Evolutionary conservation across 2,329 filamentous ascomycete genomes (phyloP), one percentile per base, ranked within the genome.

Genomic region (Pseudogymnoascus sp.): DNA sequence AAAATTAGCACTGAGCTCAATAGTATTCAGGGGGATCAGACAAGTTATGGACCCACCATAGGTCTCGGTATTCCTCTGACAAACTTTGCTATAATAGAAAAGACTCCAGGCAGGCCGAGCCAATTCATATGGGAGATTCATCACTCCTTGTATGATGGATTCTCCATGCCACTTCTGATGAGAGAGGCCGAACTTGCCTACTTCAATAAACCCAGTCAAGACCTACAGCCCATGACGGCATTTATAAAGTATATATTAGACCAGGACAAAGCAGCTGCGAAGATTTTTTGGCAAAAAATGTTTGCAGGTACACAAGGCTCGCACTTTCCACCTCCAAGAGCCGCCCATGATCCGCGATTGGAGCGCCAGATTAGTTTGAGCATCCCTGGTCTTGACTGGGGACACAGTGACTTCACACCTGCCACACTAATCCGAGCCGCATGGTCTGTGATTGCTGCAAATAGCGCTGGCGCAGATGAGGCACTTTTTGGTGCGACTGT

Each of bases 81-180:
- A 1, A 56, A 33, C 4, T 56, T 56, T 10, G 6, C 50, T 5
- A 18, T 56, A 12, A 33, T 33, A 33, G 50, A 56, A 33, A 25
- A 12, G 5, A n/a, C 50, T 7, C 3, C 25, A 33, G 25, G n/a
- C n/a, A 18, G 10, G 50, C 28, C 50, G 25, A 37, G 7, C 28
- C 33, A 40, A 18, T 40, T 60, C 23, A 42, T 42, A 28, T 63
- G 60, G 23, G 65, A 63, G 1, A 61, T 86, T 6, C 84, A 85
- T 66, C 84, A 87, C 71, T 78, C 81, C 1, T 66, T 85, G 1
- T 87, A 86, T 68, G 84, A 87, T 71, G 84, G 85, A 14, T 86
- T 84, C 83, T 84, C 83, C 2, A 80, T 85, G 50, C 50, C 50
- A 18, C 50, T 56, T 56, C 16, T 56, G 10, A 56, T 56, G 25